Conservation (phyloP, 1,284 basidiomycete genomes). For the Melampsora larici-populina region DNA sequence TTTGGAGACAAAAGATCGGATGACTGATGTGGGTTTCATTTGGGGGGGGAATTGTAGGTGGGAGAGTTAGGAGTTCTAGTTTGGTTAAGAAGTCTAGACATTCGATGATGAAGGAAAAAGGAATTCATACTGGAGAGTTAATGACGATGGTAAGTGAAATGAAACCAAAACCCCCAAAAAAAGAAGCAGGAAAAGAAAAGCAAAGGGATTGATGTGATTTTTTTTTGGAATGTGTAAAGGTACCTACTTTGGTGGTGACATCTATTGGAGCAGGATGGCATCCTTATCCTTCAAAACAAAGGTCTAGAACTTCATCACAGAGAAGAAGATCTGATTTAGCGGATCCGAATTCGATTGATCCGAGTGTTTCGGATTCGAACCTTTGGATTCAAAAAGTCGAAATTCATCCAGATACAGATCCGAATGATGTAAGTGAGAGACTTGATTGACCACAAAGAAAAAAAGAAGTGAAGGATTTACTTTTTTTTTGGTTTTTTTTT, state of each 20-base stretch:
- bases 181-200: not conserved
- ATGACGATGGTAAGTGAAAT: constrained; percentile 40
- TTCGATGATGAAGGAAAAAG: constrained; percentile 50
- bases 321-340: constrained; percentile 56
- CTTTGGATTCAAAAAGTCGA: constrained; percentile 44
- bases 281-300: constrained; percentile 53
- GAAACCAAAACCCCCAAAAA: not conserved
- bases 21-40: no score
- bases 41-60: no score
- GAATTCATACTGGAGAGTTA: constrained; percentile 65
- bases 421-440: constrained; percentile 23
- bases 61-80: constrained; percentile 66
- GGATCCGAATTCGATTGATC: constrained; percentile 71
- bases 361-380: constrained; percentile 62
- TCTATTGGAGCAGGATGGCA: constrained; percentile 77
- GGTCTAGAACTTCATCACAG: constrained; percentile 52
- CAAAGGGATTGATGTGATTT: not conserved
- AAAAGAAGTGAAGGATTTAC: no score
- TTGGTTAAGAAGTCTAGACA: constrained; percentile 51
- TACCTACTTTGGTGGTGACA: constrained; percentile 77
- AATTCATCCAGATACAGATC: constrained; percentile 39
- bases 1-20: no score
- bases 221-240: constrained; percentile 65
- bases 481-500: not conserved
- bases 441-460: no score